Evolutionary conservation across 1,284 basidiomycete species (phyloP).

Genomic region (Moesziomyces sp.): DNA sequence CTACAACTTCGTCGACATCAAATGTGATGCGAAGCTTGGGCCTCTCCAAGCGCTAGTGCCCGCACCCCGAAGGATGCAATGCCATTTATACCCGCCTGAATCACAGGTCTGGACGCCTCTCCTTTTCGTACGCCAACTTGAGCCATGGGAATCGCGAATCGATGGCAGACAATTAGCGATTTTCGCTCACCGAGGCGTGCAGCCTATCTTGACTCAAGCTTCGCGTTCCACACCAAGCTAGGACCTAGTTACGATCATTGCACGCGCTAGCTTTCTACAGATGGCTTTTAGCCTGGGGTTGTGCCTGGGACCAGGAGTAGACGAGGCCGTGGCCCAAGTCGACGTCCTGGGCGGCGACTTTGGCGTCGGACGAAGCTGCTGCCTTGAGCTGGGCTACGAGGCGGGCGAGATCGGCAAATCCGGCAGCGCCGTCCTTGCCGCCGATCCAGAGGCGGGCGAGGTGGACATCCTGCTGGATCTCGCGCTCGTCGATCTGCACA

Average conservation of each 20-base stretch:
- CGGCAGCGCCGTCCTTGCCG: constrained; percentile 14
- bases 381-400: constrained; percentile 28
- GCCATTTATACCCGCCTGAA: constrained; percentile 17
- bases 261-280: constrained; percentile 4
- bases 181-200: no score
- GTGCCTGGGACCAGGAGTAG: constrained; percentile 25
- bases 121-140: no score
- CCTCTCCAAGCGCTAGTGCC: constrained; percentile 13
- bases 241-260: no score
- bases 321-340: constrained; percentile 28
- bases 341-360: constrained; percentile 12
- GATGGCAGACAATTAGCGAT: no score
- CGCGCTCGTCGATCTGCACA: constrained; percentile 7
- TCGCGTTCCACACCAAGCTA: no score
- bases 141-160: no score
- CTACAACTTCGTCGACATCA: neutral
- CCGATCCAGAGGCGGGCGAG: constrained; percentile 41
- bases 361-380: constrained; percentile 6
- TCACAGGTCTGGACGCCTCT: no score
- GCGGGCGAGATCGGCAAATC: constrained; percentile 29
- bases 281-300: constrained; percentile 7
- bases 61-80: neutral
- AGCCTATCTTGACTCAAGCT: no score
- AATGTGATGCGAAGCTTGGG: constrained; percentile 22
- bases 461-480: constrained; percentile 23